Conservation (phyloP, 371 early-diverging fungal genomes). For the Dichotomocladium elegans region DNA sequence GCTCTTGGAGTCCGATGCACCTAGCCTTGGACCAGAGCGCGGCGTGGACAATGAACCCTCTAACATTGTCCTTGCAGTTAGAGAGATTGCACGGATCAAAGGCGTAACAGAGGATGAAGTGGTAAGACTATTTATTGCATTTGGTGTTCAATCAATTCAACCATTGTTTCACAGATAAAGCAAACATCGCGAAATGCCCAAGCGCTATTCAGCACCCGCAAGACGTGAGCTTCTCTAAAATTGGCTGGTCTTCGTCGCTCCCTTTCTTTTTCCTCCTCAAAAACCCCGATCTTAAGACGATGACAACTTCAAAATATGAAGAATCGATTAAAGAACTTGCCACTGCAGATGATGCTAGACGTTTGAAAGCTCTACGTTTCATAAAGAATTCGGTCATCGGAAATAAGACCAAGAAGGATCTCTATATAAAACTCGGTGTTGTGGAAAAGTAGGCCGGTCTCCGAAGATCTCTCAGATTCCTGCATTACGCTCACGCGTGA, state of each 20-base stretch:
- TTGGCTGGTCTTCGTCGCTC: neutral
- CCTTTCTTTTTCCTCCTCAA: neutral
- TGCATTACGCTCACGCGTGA: too few species aligned
- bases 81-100: conserved; percentile 57
- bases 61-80: conserved; percentile 44
- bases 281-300: conserved; percentile 4
- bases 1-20: conserved; percentile 70
- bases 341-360: conserved; percentile 40
- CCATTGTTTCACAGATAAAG: conserved; percentile 17
- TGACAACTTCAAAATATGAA: conserved; percentile 61
- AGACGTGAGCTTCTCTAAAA: too few species aligned
- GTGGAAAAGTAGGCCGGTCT: conserved; percentile 68
- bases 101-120: conserved; percentile 50
- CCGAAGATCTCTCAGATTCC: too few species aligned
- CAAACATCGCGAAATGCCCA: conserved; percentile 45
- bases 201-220: too few species aligned
- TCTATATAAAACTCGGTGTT: conserved; percentile 67
- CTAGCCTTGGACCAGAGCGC: conserved; percentile 60
- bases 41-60: conserved; percentile 55
- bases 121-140: conserved; percentile 14
- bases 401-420: conserved; percentile 78
- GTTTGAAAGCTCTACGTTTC: conserved; percentile 63
- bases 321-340: conserved; percentile 51
- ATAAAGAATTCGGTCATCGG: conserved; percentile 88
- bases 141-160: neutral